These are phyloP conservation scores for Ogataea thermomethanolica DNA, from an alignment of 805 yeast species.

Conservation along the genomic window DNA sequence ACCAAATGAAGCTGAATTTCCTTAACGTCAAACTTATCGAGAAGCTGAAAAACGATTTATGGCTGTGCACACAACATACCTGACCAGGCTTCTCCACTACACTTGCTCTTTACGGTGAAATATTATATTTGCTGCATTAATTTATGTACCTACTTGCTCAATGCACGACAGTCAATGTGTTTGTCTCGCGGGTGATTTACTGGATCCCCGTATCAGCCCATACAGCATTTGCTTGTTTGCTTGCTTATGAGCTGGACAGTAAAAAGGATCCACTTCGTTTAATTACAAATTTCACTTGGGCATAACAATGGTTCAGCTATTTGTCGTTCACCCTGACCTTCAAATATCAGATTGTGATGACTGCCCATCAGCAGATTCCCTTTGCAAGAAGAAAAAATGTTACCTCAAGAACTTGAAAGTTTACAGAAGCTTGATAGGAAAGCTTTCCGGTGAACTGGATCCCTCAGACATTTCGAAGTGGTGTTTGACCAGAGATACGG, in stretches of 20 bases:
- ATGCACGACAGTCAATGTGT: too few relatives aligned
- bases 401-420: slow-evolving; percentile 18
- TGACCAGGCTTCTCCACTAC: neutral
- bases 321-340: slow-evolving; percentile 32
- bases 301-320: slow-evolving; percentile 26
- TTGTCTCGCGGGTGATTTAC: too few relatives aligned
- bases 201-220: too few relatives aligned
- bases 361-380: slow-evolving; percentile 18
- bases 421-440: slow-evolving; percentile 14
- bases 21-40: slow-evolving; percentile 52
- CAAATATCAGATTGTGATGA: slow-evolving; percentile 27
- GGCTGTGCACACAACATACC: slow-evolving; percentile 14
- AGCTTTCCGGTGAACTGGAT: slow-evolving; percentile 9
- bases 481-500: slow-evolving; percentile 19
- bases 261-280: neutral
- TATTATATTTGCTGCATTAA: too few relatives aligned
- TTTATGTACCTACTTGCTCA: too few relatives aligned
- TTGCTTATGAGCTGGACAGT: neutral
- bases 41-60: slow-evolving; percentile 42
- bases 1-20: slow-evolving; percentile 34
- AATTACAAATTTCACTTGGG: neutral
- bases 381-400: slow-evolving; percentile 17
- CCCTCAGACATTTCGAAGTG: slow-evolving; percentile 19
- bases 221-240: neutral
- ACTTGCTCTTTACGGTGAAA: too few relatives aligned